phyloP scores from a whole-genome alignment of 2,329 filamentous ascomycete genomes.

The Claviceps sp. region DNA sequence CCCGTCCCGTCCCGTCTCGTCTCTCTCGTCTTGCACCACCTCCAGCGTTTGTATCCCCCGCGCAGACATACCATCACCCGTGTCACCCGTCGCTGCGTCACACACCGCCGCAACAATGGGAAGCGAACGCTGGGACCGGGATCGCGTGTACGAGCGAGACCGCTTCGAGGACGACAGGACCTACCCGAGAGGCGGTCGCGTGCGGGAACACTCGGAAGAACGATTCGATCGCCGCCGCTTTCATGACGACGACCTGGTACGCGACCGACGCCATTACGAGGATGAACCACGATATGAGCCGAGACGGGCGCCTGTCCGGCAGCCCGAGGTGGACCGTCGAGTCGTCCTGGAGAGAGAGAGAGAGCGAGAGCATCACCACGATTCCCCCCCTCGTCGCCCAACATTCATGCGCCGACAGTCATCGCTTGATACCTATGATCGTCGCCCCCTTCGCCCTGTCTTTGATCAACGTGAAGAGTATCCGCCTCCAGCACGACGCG shows the following conservation, averaged over 20 bases:
- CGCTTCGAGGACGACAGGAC: constrained; percentile 39
- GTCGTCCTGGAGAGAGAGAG: constrained; percentile 43
- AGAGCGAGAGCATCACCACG: constrained; percentile 32
- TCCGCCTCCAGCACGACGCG: constrained; percentile 40
- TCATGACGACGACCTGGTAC: constrained; percentile 33
- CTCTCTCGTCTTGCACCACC: too few relatives aligned
- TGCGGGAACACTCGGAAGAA: constrained; percentile 36
- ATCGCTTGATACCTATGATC: constrained; percentile 81
- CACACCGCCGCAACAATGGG: constrained; percentile 11
- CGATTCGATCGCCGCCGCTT: constrained; percentile 33
- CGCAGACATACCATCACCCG: neutral
- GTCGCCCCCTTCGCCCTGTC: constrained; percentile 42
- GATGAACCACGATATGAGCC: constrained; percentile 32
- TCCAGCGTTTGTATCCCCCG: neutral
- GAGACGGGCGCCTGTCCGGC: constrained; percentile 19
- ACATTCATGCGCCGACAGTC: constrained; percentile 66
- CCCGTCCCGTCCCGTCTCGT: too few relatives aligned
- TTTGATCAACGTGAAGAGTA: constrained; percentile 47
- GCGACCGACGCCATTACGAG: constrained; percentile 42
- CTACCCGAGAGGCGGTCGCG: constrained; percentile 21
- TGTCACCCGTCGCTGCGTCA: neutral
- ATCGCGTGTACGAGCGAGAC: constrained; percentile 32
- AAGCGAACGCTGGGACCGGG: constrained; percentile 38
- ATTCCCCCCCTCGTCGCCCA: constrained; percentile 47
- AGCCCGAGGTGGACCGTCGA: constrained; percentile 36